Conservation (phyloP, 495 filamentous ascomycete genomes). For the Staphylotrichum longicolle region DNA sequence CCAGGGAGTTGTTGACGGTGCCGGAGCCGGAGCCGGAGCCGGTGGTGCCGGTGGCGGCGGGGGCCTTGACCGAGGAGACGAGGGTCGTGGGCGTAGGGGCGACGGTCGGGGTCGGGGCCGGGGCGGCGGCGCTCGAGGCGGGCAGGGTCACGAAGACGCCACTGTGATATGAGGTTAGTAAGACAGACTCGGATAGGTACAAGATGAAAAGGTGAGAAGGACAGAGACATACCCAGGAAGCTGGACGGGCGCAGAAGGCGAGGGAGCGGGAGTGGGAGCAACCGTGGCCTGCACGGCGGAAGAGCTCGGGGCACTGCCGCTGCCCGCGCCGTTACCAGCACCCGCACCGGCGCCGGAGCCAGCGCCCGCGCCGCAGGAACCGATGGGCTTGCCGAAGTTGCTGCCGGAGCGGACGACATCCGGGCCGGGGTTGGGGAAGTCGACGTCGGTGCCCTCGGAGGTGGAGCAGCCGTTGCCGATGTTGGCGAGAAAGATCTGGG, state of each 20-base stretch:
- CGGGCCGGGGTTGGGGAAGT: slow-evolving; percentile 71
- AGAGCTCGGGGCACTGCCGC: slow-evolving; percentile 4
- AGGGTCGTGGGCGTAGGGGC: slow-evolving; percentile 26
- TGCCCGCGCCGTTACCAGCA: slow-evolving; percentile 3
- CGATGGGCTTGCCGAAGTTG: slow-evolving; percentile 27
- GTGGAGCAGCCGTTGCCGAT: slow-evolving; percentile 54
- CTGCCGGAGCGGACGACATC: slow-evolving; percentile 49
- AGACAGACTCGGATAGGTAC: background rate
- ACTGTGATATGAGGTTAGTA: slow-evolving; percentile 16
- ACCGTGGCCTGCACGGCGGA: slow-evolving; percentile 23
- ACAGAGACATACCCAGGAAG: slow-evolving; percentile 23
- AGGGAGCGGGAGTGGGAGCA: slow-evolving; percentile 7
- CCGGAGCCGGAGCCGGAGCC: slow-evolving; percentile 23
- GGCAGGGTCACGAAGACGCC: slow-evolving; percentile 34
- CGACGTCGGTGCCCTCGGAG: slow-evolving; percentile 52
- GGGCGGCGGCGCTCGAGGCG: slow-evolving; percentile 12
- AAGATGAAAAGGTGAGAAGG: background rate
- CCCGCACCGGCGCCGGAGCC: slow-evolving; percentile 21
- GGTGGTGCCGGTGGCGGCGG: slow-evolving; percentile 24
- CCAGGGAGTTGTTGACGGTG: too few species aligned
- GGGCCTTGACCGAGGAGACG: slow-evolving; percentile 2
- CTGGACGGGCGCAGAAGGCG: slow-evolving; percentile 1
- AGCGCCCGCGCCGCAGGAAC: slow-evolving; percentile 22
- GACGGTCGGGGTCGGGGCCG: slow-evolving; percentile 13
- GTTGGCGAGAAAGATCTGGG: slow-evolving; percentile 60